Base-by-base conservation (phyloP, 140 eudicot species). In the Flaveria floridana region DNA sequence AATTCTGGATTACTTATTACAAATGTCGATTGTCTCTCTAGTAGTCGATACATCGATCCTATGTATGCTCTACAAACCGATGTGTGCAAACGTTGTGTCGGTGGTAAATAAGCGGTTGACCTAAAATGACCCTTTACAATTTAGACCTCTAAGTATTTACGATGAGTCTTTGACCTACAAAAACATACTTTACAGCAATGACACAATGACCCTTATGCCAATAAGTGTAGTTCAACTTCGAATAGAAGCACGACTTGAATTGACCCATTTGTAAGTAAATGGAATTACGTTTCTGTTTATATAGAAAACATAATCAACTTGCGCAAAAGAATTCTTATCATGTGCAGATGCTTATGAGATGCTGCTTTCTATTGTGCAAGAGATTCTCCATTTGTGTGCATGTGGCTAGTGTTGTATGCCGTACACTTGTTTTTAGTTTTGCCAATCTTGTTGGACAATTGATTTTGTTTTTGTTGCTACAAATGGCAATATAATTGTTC, bases 261-360 rank as follows among this genome's bases (percentile, higher is more conserved):
- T 50, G 26, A 19, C 23, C 65, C 47, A 52, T 44, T 44, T 44
- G 15, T 44, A 9, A 44, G 50, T 44, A 44, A 44, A 44, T 15
- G 56, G 56, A 4, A 4, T 50, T 4, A 50, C n/a, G 58, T 52
- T 52, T 18, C 23, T 7, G 1, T n/a, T 20, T 71, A 18, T 18
- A 37, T 39, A 56, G 13, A 59, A 10, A 65, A 15, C 10, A 16
- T 42, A 66, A 42, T 19, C 46, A 18, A 72, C 34, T 16, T 4
- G 37, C 20, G 51, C 18, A 41, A 26, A 47, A 10, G 6, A 7
- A 1, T 64, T 75, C 13, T 64, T 65, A 8, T 76, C 13, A 30
- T 52, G 16, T 65, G 80, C 80, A 76, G 73, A 65, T 76, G 66
- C 46, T 65, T 65, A 34, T 52, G 41, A 76, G 63, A 50, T 19